Percentiles rank a stretch among this genome's conserved stretches.
phyloP scores from a whole-genome alignment of 768 basidiomycete genomes.

The Mycena sanguinolenta region DNA sequence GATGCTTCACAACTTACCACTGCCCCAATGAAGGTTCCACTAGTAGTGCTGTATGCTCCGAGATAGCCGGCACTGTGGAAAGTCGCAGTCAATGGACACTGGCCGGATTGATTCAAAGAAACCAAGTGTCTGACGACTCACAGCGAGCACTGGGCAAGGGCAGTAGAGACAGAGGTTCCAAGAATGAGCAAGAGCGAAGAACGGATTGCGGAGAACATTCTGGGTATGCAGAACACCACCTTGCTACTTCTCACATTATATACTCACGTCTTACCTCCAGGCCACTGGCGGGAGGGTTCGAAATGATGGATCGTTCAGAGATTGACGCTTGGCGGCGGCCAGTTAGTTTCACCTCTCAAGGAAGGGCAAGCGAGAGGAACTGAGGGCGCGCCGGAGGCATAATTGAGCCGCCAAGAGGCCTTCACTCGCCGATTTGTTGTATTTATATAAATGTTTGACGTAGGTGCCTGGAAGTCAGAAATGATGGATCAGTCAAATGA shows the following conservation, averaged over 20 bases:
- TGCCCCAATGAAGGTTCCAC: conserved; percentile 21
- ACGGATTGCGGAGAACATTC: conserved; percentile 8
- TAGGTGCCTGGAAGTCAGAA: conserved; percentile 14
- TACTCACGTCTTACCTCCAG: background rate
- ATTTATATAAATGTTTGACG: background rate
- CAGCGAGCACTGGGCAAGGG: conserved; percentile 22
- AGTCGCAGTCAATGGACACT: conserved; percentile 17
- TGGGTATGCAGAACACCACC: conserved; percentile 3
- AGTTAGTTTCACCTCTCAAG: conserved; percentile 1
- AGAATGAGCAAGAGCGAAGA: conserved; percentile 20
- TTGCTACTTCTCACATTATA: conserved; percentile 11
- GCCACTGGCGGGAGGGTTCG: conserved; percentile 9
- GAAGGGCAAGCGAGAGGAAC: conserved; percentile 17
- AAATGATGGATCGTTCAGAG: conserved; percentile 19
- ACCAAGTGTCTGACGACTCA: conserved; percentile 13
- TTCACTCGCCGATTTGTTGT: background rate
- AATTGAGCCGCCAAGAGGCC: conserved; percentile 8
- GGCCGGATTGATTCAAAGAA: conserved; percentile 2
- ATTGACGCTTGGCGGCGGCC: conserved; percentile 8
- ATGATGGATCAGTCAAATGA: conserved; percentile 19
- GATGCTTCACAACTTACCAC: conserved; percentile 19
- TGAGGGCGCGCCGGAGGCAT: conserved; percentile 8
- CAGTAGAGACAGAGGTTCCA: conserved; percentile 15
- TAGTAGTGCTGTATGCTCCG: conserved; percentile 13
- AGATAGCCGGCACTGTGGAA: conserved; percentile 20